Conservation (phyloP, 108 stramenopile genomes). For the Pseudonitzschia multiseries region DNA sequence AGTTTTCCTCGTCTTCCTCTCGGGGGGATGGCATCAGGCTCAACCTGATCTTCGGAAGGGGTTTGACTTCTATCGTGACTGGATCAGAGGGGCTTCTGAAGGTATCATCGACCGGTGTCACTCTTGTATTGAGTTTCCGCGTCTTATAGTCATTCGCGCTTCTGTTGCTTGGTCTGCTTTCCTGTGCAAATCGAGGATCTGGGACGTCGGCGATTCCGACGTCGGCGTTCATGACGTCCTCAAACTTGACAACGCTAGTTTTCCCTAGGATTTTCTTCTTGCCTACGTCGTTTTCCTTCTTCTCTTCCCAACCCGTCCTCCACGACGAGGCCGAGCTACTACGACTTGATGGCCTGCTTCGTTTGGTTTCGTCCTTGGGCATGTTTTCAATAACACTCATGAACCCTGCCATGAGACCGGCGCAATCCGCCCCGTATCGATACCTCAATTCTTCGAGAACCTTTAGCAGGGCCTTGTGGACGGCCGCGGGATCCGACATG, state of each 20-base stretch:
- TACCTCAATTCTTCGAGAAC: slow-evolving; percentile 71
- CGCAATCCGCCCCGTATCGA: slow-evolving; percentile 70
- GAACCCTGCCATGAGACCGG: slow-evolving; percentile 53
- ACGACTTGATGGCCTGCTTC: not conserved
- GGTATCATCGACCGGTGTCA: slow-evolving; percentile 10
- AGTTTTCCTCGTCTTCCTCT: slow-evolving; percentile 85
- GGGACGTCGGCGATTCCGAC: slow-evolving; percentile 14
- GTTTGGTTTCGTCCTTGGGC: slow-evolving; percentile 21
- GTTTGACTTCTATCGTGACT: slow-evolving; percentile 84
- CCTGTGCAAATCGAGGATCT: slow-evolving; percentile 42
- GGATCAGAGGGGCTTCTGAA: slow-evolving; percentile 39
- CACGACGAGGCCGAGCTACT: slow-evolving; percentile 30
- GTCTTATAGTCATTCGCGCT: slow-evolving; percentile 25
- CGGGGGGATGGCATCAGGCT: slow-evolving; percentile 83
- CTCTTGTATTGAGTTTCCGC: slow-evolving; percentile 17
- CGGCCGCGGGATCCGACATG: slow-evolving; percentile 75
- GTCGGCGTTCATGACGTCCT: slow-evolving; percentile 49
- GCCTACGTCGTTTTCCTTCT: slow-evolving; percentile 5
- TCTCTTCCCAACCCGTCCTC: slow-evolving; percentile 19
- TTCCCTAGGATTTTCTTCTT: slow-evolving; percentile 11
- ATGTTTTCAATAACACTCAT: slow-evolving; percentile 38
- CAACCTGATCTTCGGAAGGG: slow-evolving; percentile 81
- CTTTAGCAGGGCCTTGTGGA: slow-evolving; percentile 78
- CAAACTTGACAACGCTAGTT: slow-evolving; percentile 46
- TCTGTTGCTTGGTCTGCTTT: slow-evolving; percentile 28